Conservation (phyloP, 2,329 filamentous ascomycete species). For the Rhinocladiella similis region DNA sequence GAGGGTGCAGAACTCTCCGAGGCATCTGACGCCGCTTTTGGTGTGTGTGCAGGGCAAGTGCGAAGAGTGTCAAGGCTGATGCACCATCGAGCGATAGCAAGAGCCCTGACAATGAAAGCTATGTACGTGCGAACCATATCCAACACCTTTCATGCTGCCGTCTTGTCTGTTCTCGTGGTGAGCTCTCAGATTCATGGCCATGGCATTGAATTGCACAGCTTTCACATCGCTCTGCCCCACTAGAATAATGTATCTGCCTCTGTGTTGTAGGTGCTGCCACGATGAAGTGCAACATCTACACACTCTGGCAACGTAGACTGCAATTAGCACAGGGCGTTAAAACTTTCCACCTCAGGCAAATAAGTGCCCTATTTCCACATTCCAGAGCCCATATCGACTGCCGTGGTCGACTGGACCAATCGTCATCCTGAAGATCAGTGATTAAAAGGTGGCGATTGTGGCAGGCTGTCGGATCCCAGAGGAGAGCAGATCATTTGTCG, state of each 20-base stretch:
- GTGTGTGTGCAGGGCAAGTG: background rate
- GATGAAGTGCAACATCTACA: constrained; percentile 11
- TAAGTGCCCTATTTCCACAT: too few relatives aligned
- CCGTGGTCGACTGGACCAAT: too few relatives aligned
- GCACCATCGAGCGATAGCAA: constrained; percentile 6
- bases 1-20: background rate
- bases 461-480: too few relatives aligned
- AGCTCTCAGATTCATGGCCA: background rate
- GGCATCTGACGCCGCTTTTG: constrained; percentile 3
- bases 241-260: constrained; percentile 5
- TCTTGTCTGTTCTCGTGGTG: background rate
- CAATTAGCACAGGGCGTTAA: background rate
- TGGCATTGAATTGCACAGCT: background rate
- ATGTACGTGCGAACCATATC: constrained; percentile 11
- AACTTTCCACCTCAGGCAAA: background rate
- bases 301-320: constrained; percentile 10
- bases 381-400: too few relatives aligned
- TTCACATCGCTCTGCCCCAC: background rate
- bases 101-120: constrained; percentile 13
- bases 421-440: too few relatives aligned
- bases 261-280: constrained; percentile 14
- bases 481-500: too few relatives aligned
- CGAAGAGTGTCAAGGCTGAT: constrained; percentile 5
- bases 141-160: background rate
- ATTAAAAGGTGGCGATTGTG: too few relatives aligned